A percentile compares a stretch with the other conserved stretches of the same genome.
Conservation (phyloP, 176 grass and related monocot species). For the Bromus sterilis region DNA sequence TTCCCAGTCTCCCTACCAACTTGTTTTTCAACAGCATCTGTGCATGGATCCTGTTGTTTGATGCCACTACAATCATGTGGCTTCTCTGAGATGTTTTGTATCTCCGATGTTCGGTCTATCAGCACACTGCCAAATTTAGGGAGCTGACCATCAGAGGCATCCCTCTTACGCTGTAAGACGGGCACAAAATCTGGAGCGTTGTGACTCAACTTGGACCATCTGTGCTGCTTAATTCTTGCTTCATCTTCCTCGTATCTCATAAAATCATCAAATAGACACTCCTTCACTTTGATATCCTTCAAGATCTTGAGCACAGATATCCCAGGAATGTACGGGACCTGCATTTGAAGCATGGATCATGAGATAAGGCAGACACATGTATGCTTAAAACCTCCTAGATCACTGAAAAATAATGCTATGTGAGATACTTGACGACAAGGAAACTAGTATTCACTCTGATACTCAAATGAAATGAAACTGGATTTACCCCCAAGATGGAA, state of each 20-base stretch:
- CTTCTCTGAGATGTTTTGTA: constrained; percentile 30
- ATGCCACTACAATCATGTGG: background rate
- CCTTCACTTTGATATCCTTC: constrained; percentile 39
- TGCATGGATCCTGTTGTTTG: constrained; percentile 15
- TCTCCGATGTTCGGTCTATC: constrained; percentile 10
- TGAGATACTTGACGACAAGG: background rate
- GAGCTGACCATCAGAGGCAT: background rate
- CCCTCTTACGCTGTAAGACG: constrained; percentile 14
- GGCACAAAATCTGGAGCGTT: constrained; percentile 71
- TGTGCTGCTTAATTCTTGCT: constrained; percentile 30
- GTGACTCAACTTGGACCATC: constrained; percentile 46
- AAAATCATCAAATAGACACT: constrained; percentile 74
- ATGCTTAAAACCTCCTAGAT: background rate
- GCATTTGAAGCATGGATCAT: constrained; percentile 11
- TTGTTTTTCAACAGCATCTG: constrained; percentile 13
- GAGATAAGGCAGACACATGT: background rate
- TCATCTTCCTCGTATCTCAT: constrained; percentile 67
- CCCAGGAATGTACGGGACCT: constrained; percentile 60
- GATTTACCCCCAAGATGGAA: background rate
- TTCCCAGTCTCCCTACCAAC: background rate
- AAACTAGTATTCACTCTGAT: background rate
- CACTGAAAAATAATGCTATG: background rate
- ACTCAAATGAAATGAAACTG: background rate
- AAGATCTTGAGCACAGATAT: constrained; percentile 57
- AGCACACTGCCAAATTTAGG: constrained; percentile 7